Evolutionary conservation across 1,284 basidiomycete genomes (phyloP), one percentile per base, ranked within the genome.

Genomic region (Pyrrhoderma lamaoense): DNA sequence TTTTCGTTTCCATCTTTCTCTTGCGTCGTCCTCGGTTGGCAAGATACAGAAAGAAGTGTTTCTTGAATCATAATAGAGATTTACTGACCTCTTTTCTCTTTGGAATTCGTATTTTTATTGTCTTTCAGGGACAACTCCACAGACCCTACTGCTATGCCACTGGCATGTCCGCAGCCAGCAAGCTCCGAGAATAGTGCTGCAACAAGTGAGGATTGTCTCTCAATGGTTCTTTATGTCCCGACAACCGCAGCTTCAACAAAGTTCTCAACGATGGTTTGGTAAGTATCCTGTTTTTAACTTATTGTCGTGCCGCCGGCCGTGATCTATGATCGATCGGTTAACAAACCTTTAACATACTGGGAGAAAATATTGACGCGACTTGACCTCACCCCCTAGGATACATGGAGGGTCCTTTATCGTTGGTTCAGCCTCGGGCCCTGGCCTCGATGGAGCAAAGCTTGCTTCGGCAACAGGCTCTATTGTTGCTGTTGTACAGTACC

Each of bases 401-500:
- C 91, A 92, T 59, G 93, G 93, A 13, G 92, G 93, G 27, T 91
- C 89, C 0, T 91, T 89, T 64, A 66, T 79, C 39, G 59, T 71
- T 3, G 92, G 93, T 7, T 83, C 83, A 13, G 82, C 85, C 0
- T 81, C 79, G 2, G 78, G 70, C 13, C 74, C 85, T 11, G 89
- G 86, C 9, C 69, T 95, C 2, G 88, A 94, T 64, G 92, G 89
- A 0, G 82, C 85, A 0, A 74, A 72, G 2, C 75, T 94, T 8
- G 90, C 91, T 0, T 61, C 71, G 3, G 75, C 78, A 3, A 87
- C 89, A 2, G 73, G 81, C 45, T 82, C 89, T 2, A 82, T 95
- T 53, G 88, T 94, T n/a, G 81, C 86, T 11, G 81, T 90, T 14
- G 68, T 91, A 8, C 92, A 95, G 65, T 89, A 91, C 61, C 84